Conservation (phyloP, 2,329 filamentous ascomycete species). For the Cercospora sesami region DNA sequence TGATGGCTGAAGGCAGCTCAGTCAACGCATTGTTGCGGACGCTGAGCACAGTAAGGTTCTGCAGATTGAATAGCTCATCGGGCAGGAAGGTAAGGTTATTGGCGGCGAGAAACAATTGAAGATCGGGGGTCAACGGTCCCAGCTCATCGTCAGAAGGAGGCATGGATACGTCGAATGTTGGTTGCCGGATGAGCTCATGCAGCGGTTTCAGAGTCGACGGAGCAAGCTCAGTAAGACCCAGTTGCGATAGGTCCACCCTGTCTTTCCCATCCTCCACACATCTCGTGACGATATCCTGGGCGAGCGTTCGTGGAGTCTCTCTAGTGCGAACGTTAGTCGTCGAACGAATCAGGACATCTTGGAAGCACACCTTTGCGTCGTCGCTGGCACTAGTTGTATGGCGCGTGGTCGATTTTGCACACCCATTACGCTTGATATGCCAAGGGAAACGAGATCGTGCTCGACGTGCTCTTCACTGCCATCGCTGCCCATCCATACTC, state of each 20-base stretch:
- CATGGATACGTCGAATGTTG: slow-evolving; percentile 31
- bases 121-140: slow-evolving; percentile 57
- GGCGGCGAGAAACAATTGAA: slow-evolving; percentile 62
- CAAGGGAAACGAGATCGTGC: background rate
- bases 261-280: slow-evolving; percentile 58
- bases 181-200: slow-evolving; percentile 40
- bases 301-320: slow-evolving; percentile 23
- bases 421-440: slow-evolving; percentile 9
- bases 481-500: slow-evolving; percentile 68
- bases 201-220: slow-evolving; percentile 60
- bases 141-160: slow-evolving; percentile 58
- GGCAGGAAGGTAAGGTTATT: slow-evolving; percentile 62
- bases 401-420: background rate
- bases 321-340: slow-evolving; percentile 14
- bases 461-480: slow-evolving; percentile 37
- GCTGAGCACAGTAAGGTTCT: slow-evolving; percentile 64
- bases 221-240: slow-evolving; percentile 56
- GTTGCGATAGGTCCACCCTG: slow-evolving; percentile 59
- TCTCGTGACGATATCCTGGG: slow-evolving; percentile 29
- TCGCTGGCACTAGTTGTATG: slow-evolving; percentile 1
- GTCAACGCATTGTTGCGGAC: slow-evolving; percentile 64
- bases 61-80: slow-evolving; percentile 60
- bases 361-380: background rate
- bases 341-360: background rate
- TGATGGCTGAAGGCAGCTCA: slow-evolving; percentile 62